Base-by-base conservation (phyloP, 768 basidiomycete species). In the Boletales sp. region DNA sequence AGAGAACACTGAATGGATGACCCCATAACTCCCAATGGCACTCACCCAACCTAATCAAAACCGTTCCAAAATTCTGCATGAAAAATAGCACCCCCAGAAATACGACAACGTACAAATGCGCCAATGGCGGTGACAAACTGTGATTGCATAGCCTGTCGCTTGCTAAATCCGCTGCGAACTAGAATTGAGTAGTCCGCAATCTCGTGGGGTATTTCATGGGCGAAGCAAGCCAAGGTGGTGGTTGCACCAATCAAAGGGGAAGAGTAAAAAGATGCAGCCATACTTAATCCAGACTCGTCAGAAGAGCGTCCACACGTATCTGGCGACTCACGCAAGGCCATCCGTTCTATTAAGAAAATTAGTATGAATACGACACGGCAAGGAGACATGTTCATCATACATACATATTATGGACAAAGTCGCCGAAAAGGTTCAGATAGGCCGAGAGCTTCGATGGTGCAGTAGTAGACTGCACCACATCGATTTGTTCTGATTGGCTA, bases 241-340 rank as follows among this genome's bases (percentile, higher is more conserved):
- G 92, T 94, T 32, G 93, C 92, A 38, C 93, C 93, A 54, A 95
- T 90, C 50, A 93, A 74, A 4, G 93, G 93, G 31, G 89, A 90
- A n/a, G 90, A 91, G 66, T 94, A 94, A 74, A 94, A 95, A n/a
- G 90, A 92, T 45, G 93, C 92, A 14, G 91, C 87, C 89, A 95
- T 93, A 30, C 90, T 92, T 57, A 19, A 35, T 8, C 31, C 40
- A 40, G 44, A 40, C 35, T 50, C 32, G 39, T 43, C 44, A 49
- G 41, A 41, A 50, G 34, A 41, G 29, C 44, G 27, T 34, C 21
- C 37, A 29, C 19, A 41, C 53, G 42, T 55, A 39, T 31, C 46
- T 32, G n/a, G 43, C 29, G 39, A 81, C 85, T 62, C 72, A 90
- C 86, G 87, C 87, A 43, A 95, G 78, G 41, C 93, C 93, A 73